Base-by-base conservation (phyloP, 1,284 basidiomycete species). In the Cutaneotrichosporon sp. region DNA sequence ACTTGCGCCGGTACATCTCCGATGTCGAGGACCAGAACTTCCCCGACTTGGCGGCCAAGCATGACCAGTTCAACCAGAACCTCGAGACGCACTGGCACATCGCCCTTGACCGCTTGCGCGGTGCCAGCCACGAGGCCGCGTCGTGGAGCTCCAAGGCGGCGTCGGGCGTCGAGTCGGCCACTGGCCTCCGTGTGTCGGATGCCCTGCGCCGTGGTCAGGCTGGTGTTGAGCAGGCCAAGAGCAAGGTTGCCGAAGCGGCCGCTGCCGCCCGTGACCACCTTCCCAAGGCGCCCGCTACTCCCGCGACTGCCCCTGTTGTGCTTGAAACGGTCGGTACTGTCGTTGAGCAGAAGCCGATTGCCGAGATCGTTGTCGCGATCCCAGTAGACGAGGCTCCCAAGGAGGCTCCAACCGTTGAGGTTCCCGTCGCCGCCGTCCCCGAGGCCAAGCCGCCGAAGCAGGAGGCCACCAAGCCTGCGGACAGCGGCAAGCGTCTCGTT, bases 11-110 rank as follows among this genome's bases (percentile, higher is more conserved):
- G 1, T 90, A 88, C 76, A 67, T 84, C 43, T 80, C 81, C 35
- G 78, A 78, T n/a, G 76, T 90, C 47, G 90, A 92, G 75, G 82
- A 85, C 34, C 72, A 73, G 8, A 82, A 88, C 67, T 74, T 82
- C 58, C 90, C 90, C 5, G 75, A 77, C 1, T 62, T 88, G 16
- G 83, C 87, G 2, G 76, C 84, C 59, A 81, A 82, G 57, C 86
- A 90, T 66, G 83, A 81, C 47, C 79, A 82, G 35, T 80, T 85
- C 25, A 82, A 84, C 51, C 79, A 81, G 11, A 84, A 85, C 61
- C 76, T 81, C 4, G 65, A 71, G 20, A 84, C 85, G 79, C 78
- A 82, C 17, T 80, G 79, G 77, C 77, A 78, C 33, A 76, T 78
- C 34, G 78, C 78, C 3, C 68, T 76, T 41, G 75, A 78, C 51